Conservation (phyloP, 139 green algal genomes). For the Ostreobium quekettii region DNA sequence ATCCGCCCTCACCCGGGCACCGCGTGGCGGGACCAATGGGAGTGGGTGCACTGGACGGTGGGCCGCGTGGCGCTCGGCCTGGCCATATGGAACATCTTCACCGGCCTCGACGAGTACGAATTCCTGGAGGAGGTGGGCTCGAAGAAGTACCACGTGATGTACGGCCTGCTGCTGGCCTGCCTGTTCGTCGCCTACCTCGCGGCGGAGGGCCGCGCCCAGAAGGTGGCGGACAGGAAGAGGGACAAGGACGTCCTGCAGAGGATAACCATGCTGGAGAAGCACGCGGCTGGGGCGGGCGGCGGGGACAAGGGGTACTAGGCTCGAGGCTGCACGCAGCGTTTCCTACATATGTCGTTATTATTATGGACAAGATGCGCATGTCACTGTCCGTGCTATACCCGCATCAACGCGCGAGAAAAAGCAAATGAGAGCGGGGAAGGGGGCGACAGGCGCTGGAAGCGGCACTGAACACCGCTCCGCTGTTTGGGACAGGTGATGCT, state of each 20-base stretch:
- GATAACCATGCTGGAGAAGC: too few relatives aligned
- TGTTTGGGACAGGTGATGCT: too few relatives aligned
- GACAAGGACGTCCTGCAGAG: background rate
- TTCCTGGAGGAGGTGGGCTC: background rate
- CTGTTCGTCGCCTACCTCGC: background rate
- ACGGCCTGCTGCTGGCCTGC: background rate
- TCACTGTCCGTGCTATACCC: too few relatives aligned
- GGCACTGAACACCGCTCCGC: too few relatives aligned
- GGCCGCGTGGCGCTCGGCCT: background rate
- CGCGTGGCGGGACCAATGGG: slow-evolving; percentile 5
- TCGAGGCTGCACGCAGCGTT: too few relatives aligned
- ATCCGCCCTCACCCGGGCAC: slow-evolving; percentile 11
- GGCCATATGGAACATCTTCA: slow-evolving; percentile 13
- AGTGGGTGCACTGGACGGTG: slow-evolving; percentile 10
- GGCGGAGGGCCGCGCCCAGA: background rate
- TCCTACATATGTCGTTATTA: too few relatives aligned
- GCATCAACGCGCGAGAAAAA: too few relatives aligned
- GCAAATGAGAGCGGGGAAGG: too few relatives aligned
- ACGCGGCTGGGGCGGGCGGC: too few relatives aligned
- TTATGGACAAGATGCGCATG: too few relatives aligned
- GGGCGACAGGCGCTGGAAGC: too few relatives aligned
- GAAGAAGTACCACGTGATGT: slow-evolving; percentile 12
- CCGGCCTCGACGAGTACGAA: slow-evolving; percentile 11
- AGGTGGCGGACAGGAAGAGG: background rate
- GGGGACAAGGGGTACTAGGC: too few relatives aligned